Evolutionary conservation across 2,329 filamentous ascomycete genomes (phyloP).

Genomic region (Epichloe elymi): DNA sequence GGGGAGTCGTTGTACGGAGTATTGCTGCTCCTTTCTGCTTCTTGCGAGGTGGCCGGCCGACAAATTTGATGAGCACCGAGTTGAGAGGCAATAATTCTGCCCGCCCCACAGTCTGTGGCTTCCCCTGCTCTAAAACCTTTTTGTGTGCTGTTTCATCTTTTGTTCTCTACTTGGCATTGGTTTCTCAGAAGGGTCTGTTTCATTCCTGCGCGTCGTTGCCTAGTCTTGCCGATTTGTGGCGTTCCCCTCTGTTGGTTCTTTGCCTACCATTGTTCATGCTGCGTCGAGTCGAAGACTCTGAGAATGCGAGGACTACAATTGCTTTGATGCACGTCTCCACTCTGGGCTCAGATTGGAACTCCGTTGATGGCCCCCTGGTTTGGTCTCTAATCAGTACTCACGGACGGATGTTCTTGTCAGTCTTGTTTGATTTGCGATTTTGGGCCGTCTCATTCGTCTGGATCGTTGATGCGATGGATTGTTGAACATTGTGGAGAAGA

Average conservation of each 20-base stretch:
- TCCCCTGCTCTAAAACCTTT: constrained; percentile 18
- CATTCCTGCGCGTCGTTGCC: not conserved
- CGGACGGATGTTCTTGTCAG: not conserved
- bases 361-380: not conserved
- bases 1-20: constrained; percentile 24
- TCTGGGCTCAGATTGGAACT: constrained; percentile 1
- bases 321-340: not conserved
- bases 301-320: not conserved
- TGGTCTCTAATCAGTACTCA: not conserved
- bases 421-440: not conserved
- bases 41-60: constrained; percentile 35
- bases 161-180: constrained; percentile 5
- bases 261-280: no score
- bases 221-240: not conserved
- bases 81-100: constrained; percentile 24
- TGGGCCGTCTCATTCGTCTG: not conserved
- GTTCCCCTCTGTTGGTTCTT: not conserved
- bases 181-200: not conserved
- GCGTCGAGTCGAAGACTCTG: not conserved
- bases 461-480: not conserved
- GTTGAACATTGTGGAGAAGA: not conserved
- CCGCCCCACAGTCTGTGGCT: constrained; percentile 10
- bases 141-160: constrained; percentile 7
- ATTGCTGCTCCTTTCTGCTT: constrained; percentile 28
- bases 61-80: constrained; percentile 28